These are phyloP conservation scores for Fraxinus baroniana DNA, from an alignment of 305 asterid genomes.

Conservation along the genomic window DNA sequence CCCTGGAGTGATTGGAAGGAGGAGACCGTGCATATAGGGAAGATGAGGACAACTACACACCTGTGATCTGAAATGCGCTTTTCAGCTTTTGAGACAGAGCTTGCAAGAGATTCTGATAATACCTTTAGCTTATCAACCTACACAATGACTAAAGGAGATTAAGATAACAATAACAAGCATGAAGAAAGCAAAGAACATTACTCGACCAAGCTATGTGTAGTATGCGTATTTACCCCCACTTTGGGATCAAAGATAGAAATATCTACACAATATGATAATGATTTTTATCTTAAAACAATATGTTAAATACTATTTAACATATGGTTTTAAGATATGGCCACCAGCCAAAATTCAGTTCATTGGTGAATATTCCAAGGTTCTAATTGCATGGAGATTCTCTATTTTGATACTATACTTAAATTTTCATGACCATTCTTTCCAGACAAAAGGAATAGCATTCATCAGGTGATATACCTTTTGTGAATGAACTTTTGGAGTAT, in stretches of 20 bases:
- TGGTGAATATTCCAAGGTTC: neutral
- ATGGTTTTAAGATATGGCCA: neutral
- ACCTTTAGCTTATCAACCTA: constrained; percentile 88
- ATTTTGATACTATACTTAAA: neutral
- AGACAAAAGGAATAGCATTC: constrained; percentile 7
- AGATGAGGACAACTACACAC: constrained; percentile 35
- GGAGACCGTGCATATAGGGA: constrained; percentile 19
- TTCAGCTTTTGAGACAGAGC: constrained; percentile 76
- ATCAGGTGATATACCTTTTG: constrained; percentile 49
- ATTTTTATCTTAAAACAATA: neutral
- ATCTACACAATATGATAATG: neutral
- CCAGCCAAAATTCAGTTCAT: neutral
- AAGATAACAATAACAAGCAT: constrained; percentile 15
- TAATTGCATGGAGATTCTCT: neutral
- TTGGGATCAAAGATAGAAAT: constrained; percentile 11
- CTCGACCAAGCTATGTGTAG: neutral
- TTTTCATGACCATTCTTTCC: neutral
- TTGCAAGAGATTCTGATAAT: constrained; percentile 81
- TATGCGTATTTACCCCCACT: neutral
- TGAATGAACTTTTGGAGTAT: constrained; percentile 39
- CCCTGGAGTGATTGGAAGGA: neutral
- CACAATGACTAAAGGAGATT: constrained; percentile 25
- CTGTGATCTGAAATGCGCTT: constrained; percentile 75
- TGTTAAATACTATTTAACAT: neutral
- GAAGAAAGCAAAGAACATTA: constrained; percentile 2